Evolutionary conservation across 441 rosid species (phyloP), one percentile per base, ranked within the genome.

Genomic region (Iberis amara): DNA sequence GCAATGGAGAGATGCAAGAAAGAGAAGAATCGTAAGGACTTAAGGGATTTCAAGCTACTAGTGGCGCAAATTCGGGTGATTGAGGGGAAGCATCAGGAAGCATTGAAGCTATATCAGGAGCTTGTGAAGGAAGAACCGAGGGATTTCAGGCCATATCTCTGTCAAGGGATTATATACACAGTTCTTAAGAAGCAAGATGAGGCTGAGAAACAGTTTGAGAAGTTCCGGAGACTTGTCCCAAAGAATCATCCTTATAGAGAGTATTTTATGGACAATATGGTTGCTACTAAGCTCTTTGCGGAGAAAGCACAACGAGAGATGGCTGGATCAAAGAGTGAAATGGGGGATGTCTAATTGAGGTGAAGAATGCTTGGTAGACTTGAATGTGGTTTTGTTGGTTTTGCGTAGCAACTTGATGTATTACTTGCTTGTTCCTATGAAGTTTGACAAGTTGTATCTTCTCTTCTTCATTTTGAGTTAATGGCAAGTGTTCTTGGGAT

Each of bases 131-230:
- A 84, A 72, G 88, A 81, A 47, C 92, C 86, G 0, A 75, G 78
- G 64, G 94, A 84, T 72, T 84, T 84, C 52, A 72, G 89, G 74
- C 94, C 94, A 0, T 84, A 84, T 48, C 65, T 84, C 13, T 84
- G 89, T 47, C 82, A 77, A 42, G 86, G 94, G 41, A 81, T 85
- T 7, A 75, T 85, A 27, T 82, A 81, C 38, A 71, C 86, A 6
- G 27, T 85, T 57, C 15, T 76, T 62, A 75, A 69, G 68, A 78
- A 73, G 79, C 73, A 66, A 31, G 85, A 79, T 3, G 79, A 76
- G 66, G 94, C 83, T 0, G 82, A 81, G 69, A 76, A 73, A 62
- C 76, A 74, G 57, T 85, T 85, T 69, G 78, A 76, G 39, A 76
- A 78, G 69, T 81, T 77, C 21, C 52, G 85, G 52, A 75, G 56